Base-by-base conservation (phyloP, 169 alveolate genomes). In the Cryptosporidium sp. region DNA sequence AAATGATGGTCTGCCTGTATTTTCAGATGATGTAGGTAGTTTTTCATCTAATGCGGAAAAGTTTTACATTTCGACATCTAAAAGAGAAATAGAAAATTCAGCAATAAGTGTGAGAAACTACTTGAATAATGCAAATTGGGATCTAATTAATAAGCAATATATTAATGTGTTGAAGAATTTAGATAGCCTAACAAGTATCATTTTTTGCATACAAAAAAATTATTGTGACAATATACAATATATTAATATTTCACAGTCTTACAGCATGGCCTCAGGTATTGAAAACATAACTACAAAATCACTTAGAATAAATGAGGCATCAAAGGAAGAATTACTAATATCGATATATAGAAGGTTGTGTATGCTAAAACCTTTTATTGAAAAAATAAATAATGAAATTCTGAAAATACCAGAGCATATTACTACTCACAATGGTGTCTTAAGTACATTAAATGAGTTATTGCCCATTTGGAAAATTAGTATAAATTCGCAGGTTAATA, bases 171-270 rank as follows among this genome's bases (percentile, higher is more conserved):
- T 41, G 6, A 65, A 62, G 21, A 33, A 80, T 8, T 23, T 80
- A 43, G 89, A 80, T 26, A 58, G 43, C 51, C 75, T 80, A 18
- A 37, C 73, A 6, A 80, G 26, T 65, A 50, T 80, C 9, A 58
- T 59, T 41, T 80, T 50, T 41, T 80, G 89, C 37, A 62, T 80
- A 21, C 89, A 80, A 80, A 80, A 80, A 21, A 70, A 43, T 29
- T 80, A 43, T 39, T 23, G 55, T 62, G 89, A 80, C 68, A 80
- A 80, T 41, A 65, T 80, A 45, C 74, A 80, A 80, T 80, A 80
- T 80, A 41, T 80, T 9, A 65, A 80, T 45, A 80, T 80, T 39
- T 39, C 33, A 10, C 73, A 62, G 16, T 80, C 89, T 9, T 80
- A 80, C 62, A 62, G 48, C 35, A 80, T 65, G 52, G 29, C 48